Conservation (phyloP, 129 eudicot genomes). For the Deinandra increscens region DNA sequence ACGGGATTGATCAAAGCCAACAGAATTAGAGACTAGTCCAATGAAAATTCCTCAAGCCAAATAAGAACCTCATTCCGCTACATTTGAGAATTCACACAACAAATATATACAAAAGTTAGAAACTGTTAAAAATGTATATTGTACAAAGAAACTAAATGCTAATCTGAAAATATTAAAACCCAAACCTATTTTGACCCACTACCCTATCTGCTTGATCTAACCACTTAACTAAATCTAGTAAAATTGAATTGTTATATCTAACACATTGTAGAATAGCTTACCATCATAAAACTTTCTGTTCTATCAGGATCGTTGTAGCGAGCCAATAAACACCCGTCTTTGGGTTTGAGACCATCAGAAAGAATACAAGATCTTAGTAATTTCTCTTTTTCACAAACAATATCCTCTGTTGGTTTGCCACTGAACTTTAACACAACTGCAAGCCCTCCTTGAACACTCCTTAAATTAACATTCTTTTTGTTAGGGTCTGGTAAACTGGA, state of each 20-base stretch:
- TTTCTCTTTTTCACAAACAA: conserved; percentile 66
- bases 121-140: neutral
- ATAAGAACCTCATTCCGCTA: conserved; percentile 89
- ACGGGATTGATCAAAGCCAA: conserved; percentile 1
- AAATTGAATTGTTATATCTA: neutral
- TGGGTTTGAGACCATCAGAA: conserved; percentile 72
- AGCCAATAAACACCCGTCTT: conserved; percentile 72
- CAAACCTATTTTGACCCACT: neutral
- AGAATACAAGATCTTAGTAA: conserved; percentile 50
- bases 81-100: conserved; percentile 16
- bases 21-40: conserved; percentile 26
- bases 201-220: neutral
- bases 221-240: neutral
- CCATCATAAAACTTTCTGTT: conserved; percentile 84
- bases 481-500: conserved; percentile 80
- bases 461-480: conserved; percentile 55
- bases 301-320: conserved; percentile 97
- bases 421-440: conserved; percentile 85
- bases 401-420: conserved; percentile 91
- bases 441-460: conserved; percentile 77
- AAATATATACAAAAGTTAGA: conserved; percentile 17
- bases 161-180: too few relatives aligned
- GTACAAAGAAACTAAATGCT: too few relatives aligned
- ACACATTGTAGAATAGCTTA: conserved; percentile 17
- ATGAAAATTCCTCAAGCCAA: conserved; percentile 76